Conservation (phyloP, 768 basidiomycete species). For the Galerina marginata region DNA sequence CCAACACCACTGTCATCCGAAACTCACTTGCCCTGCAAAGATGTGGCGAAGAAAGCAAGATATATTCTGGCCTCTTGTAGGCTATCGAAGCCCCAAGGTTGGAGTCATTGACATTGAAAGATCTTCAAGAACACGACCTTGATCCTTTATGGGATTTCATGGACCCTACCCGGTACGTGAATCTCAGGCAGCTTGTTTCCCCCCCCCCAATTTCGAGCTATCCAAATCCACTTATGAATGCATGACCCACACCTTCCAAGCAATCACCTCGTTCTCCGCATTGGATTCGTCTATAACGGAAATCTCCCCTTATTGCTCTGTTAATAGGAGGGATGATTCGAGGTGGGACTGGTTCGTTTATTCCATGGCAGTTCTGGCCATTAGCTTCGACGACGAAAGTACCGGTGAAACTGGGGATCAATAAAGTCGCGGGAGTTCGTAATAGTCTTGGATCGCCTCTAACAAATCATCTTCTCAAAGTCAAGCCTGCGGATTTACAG, state of each 20-base stretch:
- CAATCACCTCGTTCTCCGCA: constrained; percentile 37
- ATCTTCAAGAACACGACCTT: constrained; percentile 46
- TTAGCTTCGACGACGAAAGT: constrained; percentile 31
- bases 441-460: constrained; percentile 32
- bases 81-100: constrained; percentile 44
- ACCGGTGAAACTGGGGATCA: constrained; percentile 32
- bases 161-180: constrained; percentile 33
- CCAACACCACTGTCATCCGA: constrained; percentile 37
- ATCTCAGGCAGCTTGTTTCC: constrained; percentile 43
- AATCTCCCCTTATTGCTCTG: constrained; percentile 32
- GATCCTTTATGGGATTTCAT: constrained; percentile 37
- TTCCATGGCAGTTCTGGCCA: constrained; percentile 43
- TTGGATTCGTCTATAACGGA: constrained; percentile 26
- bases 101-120: constrained; percentile 47
- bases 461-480: constrained; percentile 33
- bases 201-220: constrained; percentile 42
- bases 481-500: constrained; percentile 22
- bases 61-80: constrained; percentile 45
- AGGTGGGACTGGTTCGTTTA: constrained; percentile 3
- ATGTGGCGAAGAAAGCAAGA: constrained; percentile 39
- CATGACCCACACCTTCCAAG: constrained; percentile 39
- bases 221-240: constrained; percentile 33
- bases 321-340: constrained; percentile 24
- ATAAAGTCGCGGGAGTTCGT: constrained; percentile 30
- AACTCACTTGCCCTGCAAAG: constrained; percentile 46